A percentile compares a stretch with the other conserved stretches of the same genome.
phyloP scores from a whole-genome alignment of 495 filamentous ascomycete genomes.

The Bryoglossum gracile region DNA sequence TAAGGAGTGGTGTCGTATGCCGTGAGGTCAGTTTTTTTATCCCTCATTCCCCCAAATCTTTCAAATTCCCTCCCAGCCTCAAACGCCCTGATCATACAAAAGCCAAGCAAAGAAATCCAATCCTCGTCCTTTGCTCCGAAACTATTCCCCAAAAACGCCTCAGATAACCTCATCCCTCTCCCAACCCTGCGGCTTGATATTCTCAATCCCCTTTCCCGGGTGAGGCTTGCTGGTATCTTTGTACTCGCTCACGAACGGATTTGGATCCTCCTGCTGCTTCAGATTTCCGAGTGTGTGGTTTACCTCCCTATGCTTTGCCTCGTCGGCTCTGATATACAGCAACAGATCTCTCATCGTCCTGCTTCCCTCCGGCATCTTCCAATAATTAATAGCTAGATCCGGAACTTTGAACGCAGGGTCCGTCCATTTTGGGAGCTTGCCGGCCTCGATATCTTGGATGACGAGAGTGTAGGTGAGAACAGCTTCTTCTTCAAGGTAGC shows the following conservation, averaged over 20 bases:
- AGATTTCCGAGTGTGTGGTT: conserved; percentile 92
- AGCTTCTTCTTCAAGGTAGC: conserved; percentile 94
- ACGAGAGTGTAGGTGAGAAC: conserved; percentile 89
- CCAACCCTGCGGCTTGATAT: conserved; percentile 65
- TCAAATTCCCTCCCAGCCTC: no score
- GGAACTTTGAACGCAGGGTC: conserved; percentile 59
- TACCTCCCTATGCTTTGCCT: conserved; percentile 94
- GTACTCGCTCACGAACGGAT: conserved; percentile 79
- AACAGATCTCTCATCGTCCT: conserved; percentile 80
- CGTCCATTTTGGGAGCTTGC: conserved; percentile 73
- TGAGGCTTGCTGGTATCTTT: conserved; percentile 54
- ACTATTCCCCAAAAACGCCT: conserved; percentile 15
- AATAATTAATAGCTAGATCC: conserved; percentile 83
- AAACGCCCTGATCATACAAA: no score
- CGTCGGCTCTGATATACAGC: conserved; percentile 84
- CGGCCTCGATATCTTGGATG: conserved; percentile 77
- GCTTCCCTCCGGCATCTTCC: conserved; percentile 82
- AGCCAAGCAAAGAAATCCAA: no score
- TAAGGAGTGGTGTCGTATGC: not conserved
- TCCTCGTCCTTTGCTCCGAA: not conserved
- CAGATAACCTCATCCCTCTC: conserved; percentile 76
- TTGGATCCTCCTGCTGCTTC: conserved; percentile 74
- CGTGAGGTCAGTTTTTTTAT: not conserved
- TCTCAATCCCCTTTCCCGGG: conserved; percentile 63
- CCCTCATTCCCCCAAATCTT: not conserved